Evolutionary conservation across 495 filamentous ascomycete species (phyloP).

Genomic region (Rusavskia elegans): DNA sequence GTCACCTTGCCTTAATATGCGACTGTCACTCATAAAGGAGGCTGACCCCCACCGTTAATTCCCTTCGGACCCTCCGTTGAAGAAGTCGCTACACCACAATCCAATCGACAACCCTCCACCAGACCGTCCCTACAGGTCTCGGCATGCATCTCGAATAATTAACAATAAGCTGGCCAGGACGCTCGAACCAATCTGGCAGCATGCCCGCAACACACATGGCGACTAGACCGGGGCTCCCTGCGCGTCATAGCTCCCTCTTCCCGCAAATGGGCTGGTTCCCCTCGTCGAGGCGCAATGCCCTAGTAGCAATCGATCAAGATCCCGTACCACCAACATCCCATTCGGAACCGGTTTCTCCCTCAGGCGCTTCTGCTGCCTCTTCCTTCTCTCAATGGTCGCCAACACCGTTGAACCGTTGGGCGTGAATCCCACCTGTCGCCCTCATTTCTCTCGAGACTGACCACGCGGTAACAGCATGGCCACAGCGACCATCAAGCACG

Average conservation of each 20-base stretch:
- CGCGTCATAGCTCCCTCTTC: neutral
- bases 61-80: neutral
- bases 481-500: constrained; percentile 14
- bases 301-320: neutral
- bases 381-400: neutral
- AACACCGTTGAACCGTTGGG: neutral
- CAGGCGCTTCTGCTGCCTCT: neutral
- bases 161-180: no score
- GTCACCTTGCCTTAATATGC: neutral
- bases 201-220: neutral
- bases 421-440: neutral
- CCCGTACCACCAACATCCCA: neutral
- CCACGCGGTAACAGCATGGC: constrained; percentile 9
- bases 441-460: neutral
- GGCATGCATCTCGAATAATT: no score
- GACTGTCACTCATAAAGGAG: neutral
- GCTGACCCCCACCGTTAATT: neutral
- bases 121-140: no score
- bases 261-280: neutral
- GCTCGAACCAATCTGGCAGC: neutral
- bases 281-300: neutral
- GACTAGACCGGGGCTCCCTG: neutral
- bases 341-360: neutral
- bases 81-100: neutral
- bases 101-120: no score